Evolutionary conservation across 2,329 filamentous ascomycete species (phyloP), one percentile per base, ranked within the genome.

Genomic region (Diaporthe helianthi): DNA sequence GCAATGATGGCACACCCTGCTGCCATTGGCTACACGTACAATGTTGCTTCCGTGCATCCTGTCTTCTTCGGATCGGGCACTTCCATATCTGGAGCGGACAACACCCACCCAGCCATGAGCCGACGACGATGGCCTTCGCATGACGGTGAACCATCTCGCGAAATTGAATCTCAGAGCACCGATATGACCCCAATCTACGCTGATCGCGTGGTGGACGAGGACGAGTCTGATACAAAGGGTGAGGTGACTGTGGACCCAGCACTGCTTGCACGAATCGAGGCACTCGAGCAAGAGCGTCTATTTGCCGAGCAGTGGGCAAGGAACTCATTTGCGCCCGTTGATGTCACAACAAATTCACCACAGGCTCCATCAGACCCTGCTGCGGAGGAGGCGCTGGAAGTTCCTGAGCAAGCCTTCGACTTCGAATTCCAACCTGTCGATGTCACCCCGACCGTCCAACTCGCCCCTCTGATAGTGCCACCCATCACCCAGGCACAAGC

Each of bases 181-280:
- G 38, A n/a, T 10, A 17, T 4, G 55, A 24, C 29, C 15, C 55
- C 13, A 10, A 12, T 19, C 19, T 33, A n/a, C 10, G 41, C 3
- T 26, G 51, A 55, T 53, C 51, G 31, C 22, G 24, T 22, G 26
- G 41, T 33, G 12, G 17, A 41, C 2, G 64, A 66, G 19, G 64
- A 33, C 17, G 41, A 64, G 12, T 29, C 33, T 19, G 10, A 46
- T 10, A 26, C 6, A 17, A 4, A 44, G 9, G 31, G 19, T 10
- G 24, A 67, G 51, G 38, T 24, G 38, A 15, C 60, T 24, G 49
- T 65, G 61, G 61, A 68, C 51, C 15, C 67, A 22, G 71, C 52
- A 36, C 75, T 78, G 65, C 72, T 76, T 53, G 76, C 77, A 12
- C 76, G 76, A 63, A 77, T 78, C 64, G 75, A 76, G 65, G 77